Conservation (phyloP, 1,284 basidiomycete species). For the Marasmius tenuissimus region DNA sequence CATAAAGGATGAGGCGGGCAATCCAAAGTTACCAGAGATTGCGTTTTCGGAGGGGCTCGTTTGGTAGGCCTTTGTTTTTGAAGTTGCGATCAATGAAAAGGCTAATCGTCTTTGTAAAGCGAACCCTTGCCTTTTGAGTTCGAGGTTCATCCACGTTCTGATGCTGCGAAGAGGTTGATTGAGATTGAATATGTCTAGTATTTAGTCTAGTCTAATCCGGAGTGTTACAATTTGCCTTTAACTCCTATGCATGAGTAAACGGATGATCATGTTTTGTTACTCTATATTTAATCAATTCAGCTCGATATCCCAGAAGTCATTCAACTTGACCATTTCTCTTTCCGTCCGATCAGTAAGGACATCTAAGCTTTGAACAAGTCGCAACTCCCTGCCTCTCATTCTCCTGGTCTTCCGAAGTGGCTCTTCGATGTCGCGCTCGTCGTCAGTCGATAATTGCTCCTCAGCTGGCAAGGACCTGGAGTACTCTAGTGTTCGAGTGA, state of each 20-base stretch:
- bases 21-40: not conserved
- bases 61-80: not conserved
- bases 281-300: not conserved
- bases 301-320: constrained; percentile 35
- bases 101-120: not conserved
- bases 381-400: constrained; percentile 82
- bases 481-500: constrained; percentile 69
- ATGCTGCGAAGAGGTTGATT: not conserved
- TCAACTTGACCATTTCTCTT: constrained; percentile 35
- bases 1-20: not conserved
- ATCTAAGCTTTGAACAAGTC: constrained; percentile 76
- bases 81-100: not conserved
- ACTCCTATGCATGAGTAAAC: too few species aligned
- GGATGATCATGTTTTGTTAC: too few species aligned
- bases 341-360: constrained; percentile 35
- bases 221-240: too few species aligned
- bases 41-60: not conserved
- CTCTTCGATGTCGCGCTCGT: constrained; percentile 67
- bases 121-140: not conserved
- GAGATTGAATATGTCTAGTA: not conserved
- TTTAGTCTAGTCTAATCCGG: too few species aligned
- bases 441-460: constrained; percentile 63
- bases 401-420: constrained; percentile 65
- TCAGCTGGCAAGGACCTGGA: constrained; percentile 55
- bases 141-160: not conserved